These are phyloP conservation scores for Stygiomarasmius scandens DNA, from an alignment of 1,284 basidiomycete genomes.

Conservation along the genomic window DNA sequence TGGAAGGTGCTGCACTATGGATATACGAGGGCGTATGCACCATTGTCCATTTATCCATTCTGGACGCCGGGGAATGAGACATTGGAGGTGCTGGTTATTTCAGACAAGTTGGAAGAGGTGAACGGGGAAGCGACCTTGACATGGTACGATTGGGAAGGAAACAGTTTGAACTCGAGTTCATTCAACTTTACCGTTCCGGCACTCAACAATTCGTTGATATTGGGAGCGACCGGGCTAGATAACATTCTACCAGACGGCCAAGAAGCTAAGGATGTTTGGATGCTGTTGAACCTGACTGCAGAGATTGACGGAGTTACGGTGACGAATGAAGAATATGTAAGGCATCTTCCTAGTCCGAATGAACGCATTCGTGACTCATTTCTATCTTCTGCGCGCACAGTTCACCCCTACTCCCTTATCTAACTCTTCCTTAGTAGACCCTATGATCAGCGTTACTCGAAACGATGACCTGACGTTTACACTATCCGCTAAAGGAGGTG, in stretches of 20 bases:
- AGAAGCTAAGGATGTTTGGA: constrained; percentile 48
- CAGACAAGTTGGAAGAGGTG: constrained; percentile 54
- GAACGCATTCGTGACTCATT: not conserved
- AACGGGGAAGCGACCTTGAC: constrained; percentile 52
- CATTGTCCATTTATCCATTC: constrained; percentile 57
- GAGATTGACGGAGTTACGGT: constrained; percentile 43
- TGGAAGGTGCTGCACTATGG: constrained; percentile 67
- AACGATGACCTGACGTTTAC: constrained; percentile 46
- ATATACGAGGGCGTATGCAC: constrained; percentile 47
- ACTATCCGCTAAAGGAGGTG: constrained; percentile 54
- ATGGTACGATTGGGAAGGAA: constrained; percentile 62
- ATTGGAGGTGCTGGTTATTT: constrained; percentile 52
- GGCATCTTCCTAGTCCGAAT: constrained; percentile 19
- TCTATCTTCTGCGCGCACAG: constrained; percentile 27
- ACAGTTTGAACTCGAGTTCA: constrained; percentile 38
- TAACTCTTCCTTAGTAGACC: constrained; percentile 47
- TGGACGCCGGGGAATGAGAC: constrained; percentile 52
- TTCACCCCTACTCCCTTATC: constrained; percentile 57
- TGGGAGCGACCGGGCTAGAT: constrained; percentile 40
- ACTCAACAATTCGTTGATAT: constrained; percentile 54
- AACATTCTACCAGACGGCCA: constrained; percentile 47
- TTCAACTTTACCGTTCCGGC: constrained; percentile 47
- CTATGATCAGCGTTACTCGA: constrained; percentile 42
- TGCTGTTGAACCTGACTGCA: constrained; percentile 54
- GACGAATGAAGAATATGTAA: constrained; percentile 56